phyloP scores from a whole-genome alignment of 2,329 filamentous ascomycete genomes.

The Zymoseptoria tritici region DNA sequence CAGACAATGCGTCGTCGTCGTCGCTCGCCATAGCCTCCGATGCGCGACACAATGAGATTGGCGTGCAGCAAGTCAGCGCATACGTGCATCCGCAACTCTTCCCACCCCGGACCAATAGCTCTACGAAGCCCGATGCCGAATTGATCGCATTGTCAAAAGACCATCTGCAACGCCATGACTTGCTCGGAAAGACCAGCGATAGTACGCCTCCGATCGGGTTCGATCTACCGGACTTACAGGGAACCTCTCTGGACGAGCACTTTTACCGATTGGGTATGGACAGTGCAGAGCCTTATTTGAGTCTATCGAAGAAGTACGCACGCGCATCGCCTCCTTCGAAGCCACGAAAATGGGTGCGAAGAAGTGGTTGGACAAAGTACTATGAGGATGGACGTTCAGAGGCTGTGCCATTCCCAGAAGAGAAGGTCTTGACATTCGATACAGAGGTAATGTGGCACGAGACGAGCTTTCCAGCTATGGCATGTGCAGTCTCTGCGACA shows the following conservation, averaged over 20 bases:
- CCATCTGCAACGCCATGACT: constrained; percentile 75
- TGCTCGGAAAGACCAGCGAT: constrained; percentile 86
- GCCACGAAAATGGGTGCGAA: constrained; percentile 65
- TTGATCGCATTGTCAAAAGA: constrained; percentile 74
- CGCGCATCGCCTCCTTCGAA: constrained; percentile 50
- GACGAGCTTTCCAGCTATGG: constrained; percentile 90
- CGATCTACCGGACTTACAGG: constrained; percentile 72
- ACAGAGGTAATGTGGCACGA: constrained; percentile 96
- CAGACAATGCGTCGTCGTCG: constrained; percentile 6
- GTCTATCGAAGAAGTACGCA: constrained; percentile 67
- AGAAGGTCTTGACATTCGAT: constrained; percentile 81
- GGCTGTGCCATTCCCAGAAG: constrained; percentile 66
- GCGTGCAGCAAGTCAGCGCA: constrained; percentile 84
- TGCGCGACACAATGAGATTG: constrained; percentile 82
- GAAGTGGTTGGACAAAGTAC: constrained; percentile 94
- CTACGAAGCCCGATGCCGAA: constrained; percentile 63
- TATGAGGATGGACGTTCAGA: constrained; percentile 65
- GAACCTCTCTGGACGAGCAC: constrained; percentile 81
- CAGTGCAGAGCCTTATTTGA: constrained; percentile 76
- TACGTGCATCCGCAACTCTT: constrained; percentile 82
- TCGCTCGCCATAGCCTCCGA: constrained; percentile 34
- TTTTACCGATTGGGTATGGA: constrained; percentile 84
- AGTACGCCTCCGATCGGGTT: constrained; percentile 67
- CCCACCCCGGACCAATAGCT: constrained; percentile 39
- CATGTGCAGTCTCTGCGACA: constrained; percentile 79